Evolutionary conservation across 1,284 basidiomycete genomes (phyloP).

Genomic region (Coniferiporia sulphurascens): DNA sequence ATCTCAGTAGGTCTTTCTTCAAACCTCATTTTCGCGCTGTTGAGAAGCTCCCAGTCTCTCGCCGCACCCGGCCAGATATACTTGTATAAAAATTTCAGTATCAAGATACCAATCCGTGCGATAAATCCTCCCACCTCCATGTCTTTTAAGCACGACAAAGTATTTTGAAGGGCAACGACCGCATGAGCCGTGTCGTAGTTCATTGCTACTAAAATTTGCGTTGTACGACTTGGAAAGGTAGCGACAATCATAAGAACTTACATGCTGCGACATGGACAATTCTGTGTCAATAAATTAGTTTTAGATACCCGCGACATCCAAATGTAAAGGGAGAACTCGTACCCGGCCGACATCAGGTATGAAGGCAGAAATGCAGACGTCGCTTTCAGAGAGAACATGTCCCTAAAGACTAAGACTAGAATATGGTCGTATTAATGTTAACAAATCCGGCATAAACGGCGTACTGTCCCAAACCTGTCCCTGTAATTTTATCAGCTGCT

Average conservation of each 20-base stretch:
- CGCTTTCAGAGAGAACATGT: conserved; percentile 27
- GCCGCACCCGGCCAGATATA: conserved; percentile 68
- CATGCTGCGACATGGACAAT: conserved; percentile 82
- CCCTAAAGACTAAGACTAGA: background rate
- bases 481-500: conserved; percentile 70
- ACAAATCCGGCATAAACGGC: background rate
- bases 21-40: conserved; percentile 59
- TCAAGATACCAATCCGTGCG: background rate
- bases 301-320: background rate
- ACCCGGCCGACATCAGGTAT: conserved; percentile 75
- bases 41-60: conserved; percentile 64
- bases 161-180: conserved; percentile 60
- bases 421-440: background rate
- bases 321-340: conserved; percentile 9
- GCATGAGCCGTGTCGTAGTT: conserved; percentile 61
- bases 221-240: background rate
- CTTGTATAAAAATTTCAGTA: conserved; percentile 20
- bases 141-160: conserved; percentile 61
- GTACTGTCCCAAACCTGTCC: conserved; percentile 45
- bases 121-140: conserved; percentile 52
- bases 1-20: conserved; percentile 32
- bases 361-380: conserved; percentile 65
- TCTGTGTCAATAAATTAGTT: conserved; percentile 32
- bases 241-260: conserved; percentile 31
- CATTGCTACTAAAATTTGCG: conserved; percentile 48